Conservation (phyloP, 164 flowering plant species). For the grape (Vitis vinifera) region ASM3070453v1 NC_081809.1:2427501-2428000, state of each 20-base stretch:
- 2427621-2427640: slow-evolving; percentile 58
- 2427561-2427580: slow-evolving; percentile 71
- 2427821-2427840: slow-evolving; percentile 18
- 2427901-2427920: slow-evolving; percentile 20
- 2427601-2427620: slow-evolving; percentile 79
- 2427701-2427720: slow-evolving; percentile 42
- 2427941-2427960: slow-evolving; percentile 67
- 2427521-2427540: slow-evolving; percentile 26
- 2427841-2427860: slow-evolving; percentile 45
- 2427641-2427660: slow-evolving; percentile 56
- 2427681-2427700: slow-evolving; percentile 53
- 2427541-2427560: slow-evolving; percentile 37
- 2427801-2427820: slow-evolving; percentile 46
- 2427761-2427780: slow-evolving; percentile 73
- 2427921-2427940: slow-evolving; percentile 39
- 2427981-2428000: slow-evolving; percentile 75
- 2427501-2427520: background rate
- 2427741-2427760: slow-evolving; percentile 58
- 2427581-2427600: slow-evolving; percentile 74
- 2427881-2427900: slow-evolving; percentile 5
- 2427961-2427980: slow-evolving; percentile 83
- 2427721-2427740: slow-evolving; percentile 65
- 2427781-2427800: slow-evolving; percentile 86
- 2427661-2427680: slow-evolving; percentile 64
- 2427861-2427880: slow-evolving; percentile 34